Evolutionary conservation across 306 rosid species (phyloP).

Genomic region (Macrotyloma uniflorum): DNA sequence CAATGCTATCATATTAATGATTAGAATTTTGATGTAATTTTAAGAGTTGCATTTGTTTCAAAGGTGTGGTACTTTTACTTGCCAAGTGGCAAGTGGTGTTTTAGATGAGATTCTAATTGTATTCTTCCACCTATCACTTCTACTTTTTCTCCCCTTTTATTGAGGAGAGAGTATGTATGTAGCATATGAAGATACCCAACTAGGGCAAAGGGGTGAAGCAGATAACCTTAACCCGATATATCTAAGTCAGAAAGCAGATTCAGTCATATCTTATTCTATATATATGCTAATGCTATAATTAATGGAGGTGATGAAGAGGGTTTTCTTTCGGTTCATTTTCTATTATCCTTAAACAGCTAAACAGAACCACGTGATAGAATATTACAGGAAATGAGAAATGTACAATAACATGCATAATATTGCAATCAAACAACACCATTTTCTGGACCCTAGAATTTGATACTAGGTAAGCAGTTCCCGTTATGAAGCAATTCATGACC

Average conservation of each 20-base stretch:
- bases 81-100: slow-evolving; percentile 11
- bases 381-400: slow-evolving; percentile 19
- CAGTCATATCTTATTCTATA: slow-evolving; percentile 9
- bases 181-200: background rate
- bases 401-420: background rate
- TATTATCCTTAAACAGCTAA: slow-evolving; percentile 22
- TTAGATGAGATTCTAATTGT: background rate
- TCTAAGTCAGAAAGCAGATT: slow-evolving; percentile 25
- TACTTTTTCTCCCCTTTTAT: background rate
- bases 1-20: background rate
- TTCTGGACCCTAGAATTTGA: slow-evolving; percentile 24
- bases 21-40: background rate
- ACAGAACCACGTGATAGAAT: slow-evolving; percentile 40
- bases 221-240: background rate
- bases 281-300: slow-evolving; percentile 4
- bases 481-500: slow-evolving; percentile 32
- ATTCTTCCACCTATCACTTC: background rate
- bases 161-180: background rate
- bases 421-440: slow-evolving; percentile 10
- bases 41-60: too few relatives aligned
- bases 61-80: too few relatives aligned
- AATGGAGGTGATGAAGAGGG: background rate
- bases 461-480: slow-evolving; percentile 24
- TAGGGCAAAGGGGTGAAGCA: background rate
- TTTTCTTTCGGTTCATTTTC: slow-evolving; percentile 16